Conservation (phyloP, 257 asterid species). For the Nyctanthes arbortristis region DNA sequence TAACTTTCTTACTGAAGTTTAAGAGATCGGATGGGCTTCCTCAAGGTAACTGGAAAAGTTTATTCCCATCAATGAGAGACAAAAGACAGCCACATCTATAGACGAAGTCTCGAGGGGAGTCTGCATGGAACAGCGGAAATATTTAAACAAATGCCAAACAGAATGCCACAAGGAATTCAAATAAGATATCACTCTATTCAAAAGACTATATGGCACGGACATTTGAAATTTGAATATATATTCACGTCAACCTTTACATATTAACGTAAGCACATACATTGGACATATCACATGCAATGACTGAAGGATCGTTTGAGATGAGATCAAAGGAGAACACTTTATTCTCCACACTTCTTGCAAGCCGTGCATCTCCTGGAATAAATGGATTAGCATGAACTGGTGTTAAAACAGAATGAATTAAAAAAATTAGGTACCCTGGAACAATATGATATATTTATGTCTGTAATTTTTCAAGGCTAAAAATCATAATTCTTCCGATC, state of each 20-base stretch:
- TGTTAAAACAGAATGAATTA: background rate
- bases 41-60: conserved; percentile 74
- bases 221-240: background rate
- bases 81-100: conserved; percentile 84
- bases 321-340: conserved; percentile 89
- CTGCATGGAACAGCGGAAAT: conserved; percentile 41
- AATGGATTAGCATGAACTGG: conserved; percentile 5
- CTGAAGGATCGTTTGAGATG: conserved; percentile 76
- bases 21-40: conserved; percentile 84
- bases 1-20: conserved; percentile 52
- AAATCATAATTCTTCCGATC: conserved; percentile 58
- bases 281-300: conserved; percentile 94
- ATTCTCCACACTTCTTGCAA: conserved; percentile 79
- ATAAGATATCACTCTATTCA: background rate
- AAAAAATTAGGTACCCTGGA: background rate
- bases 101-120: conserved; percentile 77
- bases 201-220: background rate
- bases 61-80: conserved; percentile 94
- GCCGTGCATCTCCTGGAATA: conserved; percentile 81
- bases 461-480: conserved; percentile 10
- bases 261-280: conserved; percentile 43
- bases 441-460: background rate
- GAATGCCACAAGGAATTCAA: background rate
- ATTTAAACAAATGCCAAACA: conserved; percentile 14
- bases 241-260: background rate